A percentile compares a stretch with the other conserved stretches of the same genome.
Conservation (phyloP, 768 basidiomycete genomes). For the Hypholoma fasciculare region DNA sequence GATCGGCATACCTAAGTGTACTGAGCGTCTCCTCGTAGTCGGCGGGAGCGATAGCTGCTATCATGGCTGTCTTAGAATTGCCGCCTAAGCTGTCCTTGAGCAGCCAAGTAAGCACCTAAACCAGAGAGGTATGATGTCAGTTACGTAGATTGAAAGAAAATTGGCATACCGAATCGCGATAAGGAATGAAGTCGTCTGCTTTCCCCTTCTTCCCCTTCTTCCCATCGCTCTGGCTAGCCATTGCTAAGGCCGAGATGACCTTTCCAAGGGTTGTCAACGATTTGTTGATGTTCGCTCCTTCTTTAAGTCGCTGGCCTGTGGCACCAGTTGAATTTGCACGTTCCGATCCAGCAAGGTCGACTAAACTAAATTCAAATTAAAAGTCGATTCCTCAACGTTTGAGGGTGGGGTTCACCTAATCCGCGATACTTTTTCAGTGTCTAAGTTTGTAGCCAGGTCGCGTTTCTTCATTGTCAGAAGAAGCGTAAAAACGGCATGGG, state of each 20-base stretch:
- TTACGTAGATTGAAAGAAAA: conserved; percentile 2
- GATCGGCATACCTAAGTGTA: conserved; percentile 96
- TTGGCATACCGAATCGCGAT: conserved; percentile 86
- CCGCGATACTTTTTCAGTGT: conserved; percentile 98
- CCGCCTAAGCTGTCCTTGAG: conserved; percentile 97
- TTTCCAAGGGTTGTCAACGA: conserved; percentile 97
- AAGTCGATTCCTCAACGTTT: conserved; percentile 1
- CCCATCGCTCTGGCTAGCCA: conserved; percentile 59
- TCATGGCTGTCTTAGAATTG: conserved; percentile 99
- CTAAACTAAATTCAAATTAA: conserved; percentile 51
- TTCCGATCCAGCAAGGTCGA: conserved; percentile 97
- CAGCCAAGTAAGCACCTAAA: conserved; percentile 93
- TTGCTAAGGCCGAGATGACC: conserved; percentile 90
- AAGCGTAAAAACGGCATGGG: conserved; percentile 97
- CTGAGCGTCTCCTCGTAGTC: conserved; percentile 98
- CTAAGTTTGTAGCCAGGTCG: conserved; percentile 81
- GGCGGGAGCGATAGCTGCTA: conserved; percentile 97
- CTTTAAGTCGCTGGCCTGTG: conserved; percentile 93
- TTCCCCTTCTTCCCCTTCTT: conserved; percentile 92
- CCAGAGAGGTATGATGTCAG: conserved; percentile 11
- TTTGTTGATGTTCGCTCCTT: conserved; percentile 99
- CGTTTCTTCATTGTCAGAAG: conserved; percentile 90
- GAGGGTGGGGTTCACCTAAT: conserved; percentile 62
- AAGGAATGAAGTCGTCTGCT: conserved; percentile 92
- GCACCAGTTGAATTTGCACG: conserved; percentile 97